phyloP scores from a whole-genome alignment of 164 flowering plant species.

The Kingdonia uniflora region DNA sequence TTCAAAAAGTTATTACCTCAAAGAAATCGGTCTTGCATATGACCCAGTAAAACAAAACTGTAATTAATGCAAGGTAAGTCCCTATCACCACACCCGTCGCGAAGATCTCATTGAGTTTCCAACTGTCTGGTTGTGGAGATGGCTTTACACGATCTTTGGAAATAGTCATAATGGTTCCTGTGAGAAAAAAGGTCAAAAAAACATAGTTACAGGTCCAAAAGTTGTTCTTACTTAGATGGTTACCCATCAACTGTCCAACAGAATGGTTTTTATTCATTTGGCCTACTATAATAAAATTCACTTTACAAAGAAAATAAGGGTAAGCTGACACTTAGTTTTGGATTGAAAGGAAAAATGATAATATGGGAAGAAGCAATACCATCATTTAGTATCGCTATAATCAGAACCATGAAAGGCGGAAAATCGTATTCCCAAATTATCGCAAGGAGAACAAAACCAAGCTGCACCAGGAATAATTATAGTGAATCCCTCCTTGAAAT shows the following conservation, averaged over 20 bases:
- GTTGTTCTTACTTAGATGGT: neutral
- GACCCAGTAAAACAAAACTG: constrained; percentile 77
- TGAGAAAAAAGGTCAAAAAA: constrained; percentile 7
- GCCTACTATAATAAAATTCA: no score
- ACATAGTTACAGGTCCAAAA: neutral
- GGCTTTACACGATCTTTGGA: constrained; percentile 81
- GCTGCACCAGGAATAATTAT: constrained; percentile 32
- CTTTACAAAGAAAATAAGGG: no score
- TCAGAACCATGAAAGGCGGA: constrained; percentile 92
- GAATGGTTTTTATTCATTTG: no score
- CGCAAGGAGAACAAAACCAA: constrained; percentile 72
- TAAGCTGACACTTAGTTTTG: no score
- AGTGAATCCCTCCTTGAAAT: neutral
- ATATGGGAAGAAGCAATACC: constrained; percentile 38
- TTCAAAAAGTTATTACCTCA: constrained; percentile 42
- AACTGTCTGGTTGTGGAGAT: constrained; percentile 80
- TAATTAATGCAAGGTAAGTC: constrained; percentile 73
- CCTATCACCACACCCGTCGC: constrained; percentile 82
- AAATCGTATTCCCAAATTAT: constrained; percentile 89
- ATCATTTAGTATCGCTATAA: constrained; percentile 80
- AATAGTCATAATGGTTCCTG: constrained; percentile 89
- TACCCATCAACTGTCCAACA: neutral
- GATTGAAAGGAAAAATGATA: no score
- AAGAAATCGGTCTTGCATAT: constrained; percentile 45
- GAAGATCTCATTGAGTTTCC: constrained; percentile 82